These are phyloP conservation scores for Wickerhamiella domercqiae DNA, from an alignment of 805 yeast species.

Conservation along the genomic window DNA sequence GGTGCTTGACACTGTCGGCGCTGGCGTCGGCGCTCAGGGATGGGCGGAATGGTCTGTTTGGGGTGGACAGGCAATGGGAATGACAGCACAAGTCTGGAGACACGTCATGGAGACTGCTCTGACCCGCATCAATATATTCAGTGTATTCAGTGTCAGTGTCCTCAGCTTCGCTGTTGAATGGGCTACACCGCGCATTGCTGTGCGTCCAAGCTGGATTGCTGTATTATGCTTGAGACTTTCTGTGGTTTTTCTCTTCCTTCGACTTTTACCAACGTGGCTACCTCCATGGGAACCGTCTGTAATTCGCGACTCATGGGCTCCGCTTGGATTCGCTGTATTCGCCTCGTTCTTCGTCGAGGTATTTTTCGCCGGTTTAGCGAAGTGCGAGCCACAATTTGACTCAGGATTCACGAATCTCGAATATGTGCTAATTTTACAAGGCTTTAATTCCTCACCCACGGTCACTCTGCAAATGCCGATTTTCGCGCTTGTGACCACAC, in stretches of 20 bases:
- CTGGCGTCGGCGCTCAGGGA: too few species aligned
- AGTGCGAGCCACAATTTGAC: conserved; percentile 1
- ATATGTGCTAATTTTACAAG: conserved; percentile 1
- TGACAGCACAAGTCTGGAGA: too few species aligned
- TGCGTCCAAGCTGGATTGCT: background rate
- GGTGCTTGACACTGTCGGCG: too few species aligned
- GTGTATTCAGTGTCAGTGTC: too few species aligned
- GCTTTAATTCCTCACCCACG: background rate
- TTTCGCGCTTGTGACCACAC: background rate
- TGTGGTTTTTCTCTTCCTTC: background rate
- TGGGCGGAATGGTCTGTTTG: too few species aligned
- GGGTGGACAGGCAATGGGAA: too few species aligned
- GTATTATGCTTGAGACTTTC: background rate
- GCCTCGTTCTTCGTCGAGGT: conserved; percentile 1
- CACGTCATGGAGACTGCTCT: too few species aligned
- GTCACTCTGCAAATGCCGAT: background rate
- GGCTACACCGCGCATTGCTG: background rate
- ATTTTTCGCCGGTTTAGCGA: background rate
- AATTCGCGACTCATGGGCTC: background rate
- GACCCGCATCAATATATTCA: too few species aligned
- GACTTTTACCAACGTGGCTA: background rate
- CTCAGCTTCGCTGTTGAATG: too few species aligned
- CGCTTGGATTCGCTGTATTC: background rate
- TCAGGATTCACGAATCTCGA: conserved; percentile 3
- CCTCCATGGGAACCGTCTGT: background rate